phyloP scores from a whole-genome alignment of 805 yeast genomes.

The Candida insectalens region DNA sequence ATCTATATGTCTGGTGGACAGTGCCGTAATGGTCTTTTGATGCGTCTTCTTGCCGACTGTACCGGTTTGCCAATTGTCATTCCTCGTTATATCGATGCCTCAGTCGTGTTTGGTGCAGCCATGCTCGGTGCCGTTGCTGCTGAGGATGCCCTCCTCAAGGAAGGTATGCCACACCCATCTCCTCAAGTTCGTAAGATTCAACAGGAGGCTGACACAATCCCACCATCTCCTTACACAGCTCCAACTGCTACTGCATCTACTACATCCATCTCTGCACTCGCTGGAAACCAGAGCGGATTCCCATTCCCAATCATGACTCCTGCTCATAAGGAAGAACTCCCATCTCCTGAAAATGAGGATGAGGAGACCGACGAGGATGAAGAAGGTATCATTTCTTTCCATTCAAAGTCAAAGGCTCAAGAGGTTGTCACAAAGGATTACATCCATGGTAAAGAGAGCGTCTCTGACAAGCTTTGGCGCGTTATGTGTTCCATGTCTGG shows the following conservation, averaged over 20 bases:
- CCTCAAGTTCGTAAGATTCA: not conserved
- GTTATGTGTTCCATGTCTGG: slow-evolving; percentile 81
- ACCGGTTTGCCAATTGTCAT: slow-evolving; percentile 87
- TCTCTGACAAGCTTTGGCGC: slow-evolving; percentile 71
- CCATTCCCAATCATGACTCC: slow-evolving; percentile 42
- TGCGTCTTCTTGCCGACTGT: slow-evolving; percentile 86
- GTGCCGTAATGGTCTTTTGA: slow-evolving; percentile 82
- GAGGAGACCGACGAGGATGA: slow-evolving; percentile 7
- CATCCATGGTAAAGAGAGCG: slow-evolving; percentile 9
- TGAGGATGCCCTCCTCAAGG: slow-evolving; percentile 38
- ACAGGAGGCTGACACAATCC: slow-evolving; percentile 16
- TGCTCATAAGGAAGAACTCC: slow-evolving; percentile 19
- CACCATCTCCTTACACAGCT: slow-evolving; percentile 68
- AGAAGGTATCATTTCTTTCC: slow-evolving; percentile 44
- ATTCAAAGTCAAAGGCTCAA: slow-evolving; percentile 46
- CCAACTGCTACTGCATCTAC: slow-evolving; percentile 70
- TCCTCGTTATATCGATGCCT: slow-evolving; percentile 92
- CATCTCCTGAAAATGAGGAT: slow-evolving; percentile 3
- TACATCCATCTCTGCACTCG: slow-evolving; percentile 45
- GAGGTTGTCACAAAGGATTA: slow-evolving; percentile 15
- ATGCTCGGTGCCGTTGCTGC: slow-evolving; percentile 92
- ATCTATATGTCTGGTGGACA: slow-evolving; percentile 96
- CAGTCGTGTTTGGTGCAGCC: slow-evolving; percentile 95
- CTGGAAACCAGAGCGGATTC: slow-evolving; percentile 28
- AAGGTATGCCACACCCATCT: slow-evolving; percentile 5